Percentiles rank a stretch among this genome's conserved stretches.
Conservation (phyloP, 1,139 yeast genomes). For the Arxiozyma heterogenica region DNA sequence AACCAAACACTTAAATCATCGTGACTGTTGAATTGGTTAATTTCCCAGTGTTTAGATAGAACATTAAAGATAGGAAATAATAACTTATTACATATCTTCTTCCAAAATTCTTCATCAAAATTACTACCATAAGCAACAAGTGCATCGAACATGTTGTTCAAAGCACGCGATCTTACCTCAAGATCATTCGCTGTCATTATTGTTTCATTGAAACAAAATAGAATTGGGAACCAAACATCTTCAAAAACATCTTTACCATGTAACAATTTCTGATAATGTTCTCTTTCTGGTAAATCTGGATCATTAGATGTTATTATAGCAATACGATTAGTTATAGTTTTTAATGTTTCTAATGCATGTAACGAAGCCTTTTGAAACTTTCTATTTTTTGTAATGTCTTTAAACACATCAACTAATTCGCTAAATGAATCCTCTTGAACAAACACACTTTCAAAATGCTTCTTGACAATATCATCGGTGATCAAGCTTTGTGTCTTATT, state of each 20-base stretch:
- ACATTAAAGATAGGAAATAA: constrained; percentile 86
- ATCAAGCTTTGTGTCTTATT: constrained; percentile 55
- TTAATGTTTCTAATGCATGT: constrained; percentile 71
- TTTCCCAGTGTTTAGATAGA: constrained; percentile 67
- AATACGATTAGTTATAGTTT: constrained; percentile 51
- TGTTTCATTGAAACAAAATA: constrained; percentile 75
- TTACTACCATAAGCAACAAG: constrained; percentile 69
- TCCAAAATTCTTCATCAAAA: constrained; percentile 76
- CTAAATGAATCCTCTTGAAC: constrained; percentile 64
- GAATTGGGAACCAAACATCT: constrained; percentile 57
- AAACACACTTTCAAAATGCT: constrained; percentile 54
- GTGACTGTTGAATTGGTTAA: constrained; percentile 53
- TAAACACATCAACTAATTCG: constrained; percentile 65
- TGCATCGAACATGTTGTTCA: constrained; percentile 72
- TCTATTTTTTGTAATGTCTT: constrained; percentile 77
- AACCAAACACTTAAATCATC: constrained; percentile 93
- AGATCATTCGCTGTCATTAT: constrained; percentile 91
- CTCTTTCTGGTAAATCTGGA: constrained; percentile 43
- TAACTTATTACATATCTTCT: constrained; percentile 61
- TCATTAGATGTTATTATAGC: constrained; percentile 39
- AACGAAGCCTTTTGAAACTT: constrained; percentile 72
- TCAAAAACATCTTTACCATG: constrained; percentile 34
- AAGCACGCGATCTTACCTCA: constrained; percentile 86
- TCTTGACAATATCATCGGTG: constrained; percentile 47
- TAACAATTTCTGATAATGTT: constrained; percentile 35